Evolutionary conservation across 805 yeast species (phyloP).

Genomic region (Candida mattraensis): DNA sequence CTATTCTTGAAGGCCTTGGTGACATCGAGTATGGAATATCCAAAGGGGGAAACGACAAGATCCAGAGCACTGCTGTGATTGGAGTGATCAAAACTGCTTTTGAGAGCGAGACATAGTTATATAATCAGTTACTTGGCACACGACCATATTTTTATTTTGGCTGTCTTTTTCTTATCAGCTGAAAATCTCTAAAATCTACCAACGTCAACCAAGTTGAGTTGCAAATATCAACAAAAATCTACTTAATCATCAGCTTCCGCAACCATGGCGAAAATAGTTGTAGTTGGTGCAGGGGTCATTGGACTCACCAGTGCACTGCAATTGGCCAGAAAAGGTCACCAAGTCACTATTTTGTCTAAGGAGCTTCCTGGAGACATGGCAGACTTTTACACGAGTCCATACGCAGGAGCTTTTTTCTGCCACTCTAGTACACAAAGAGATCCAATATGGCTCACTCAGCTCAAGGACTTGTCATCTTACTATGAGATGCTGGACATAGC

Average conservation of each 20-base stretch:
- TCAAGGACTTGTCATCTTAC: slow-evolving; percentile 39
- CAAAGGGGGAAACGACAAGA: slow-evolving; percentile 87
- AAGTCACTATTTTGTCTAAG: slow-evolving; percentile 51
- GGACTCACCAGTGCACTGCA: slow-evolving; percentile 55
- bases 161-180: too few species aligned
- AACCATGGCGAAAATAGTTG: slow-evolving; percentile 25
- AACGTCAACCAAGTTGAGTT: too few species aligned
- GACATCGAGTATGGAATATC: slow-evolving; percentile 91
- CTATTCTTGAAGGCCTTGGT: slow-evolving; percentile 67
- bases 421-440: slow-evolving; percentile 39
- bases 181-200: too few species aligned
- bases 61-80: slow-evolving; percentile 86
- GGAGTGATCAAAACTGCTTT: slow-evolving; percentile 77
- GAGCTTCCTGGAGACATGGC: slow-evolving; percentile 39
- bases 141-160: too few species aligned
- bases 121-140: neutral
- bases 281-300: slow-evolving; percentile 51
- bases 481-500: slow-evolving; percentile 38
- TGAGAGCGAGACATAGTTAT: slow-evolving; percentile 44
- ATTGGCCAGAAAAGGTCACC: slow-evolving; percentile 40
- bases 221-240: slow-evolving; percentile 5
- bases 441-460: slow-evolving; percentile 28
- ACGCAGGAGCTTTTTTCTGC: slow-evolving; percentile 50
- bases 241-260: neutral
- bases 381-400: slow-evolving; percentile 44